A percentile compares a stretch with the other conserved stretches of the same genome.
Evolutionary conservation across 495 filamentous ascomycete genomes (phyloP).

Genomic region (Penicillium taxi): DNA sequence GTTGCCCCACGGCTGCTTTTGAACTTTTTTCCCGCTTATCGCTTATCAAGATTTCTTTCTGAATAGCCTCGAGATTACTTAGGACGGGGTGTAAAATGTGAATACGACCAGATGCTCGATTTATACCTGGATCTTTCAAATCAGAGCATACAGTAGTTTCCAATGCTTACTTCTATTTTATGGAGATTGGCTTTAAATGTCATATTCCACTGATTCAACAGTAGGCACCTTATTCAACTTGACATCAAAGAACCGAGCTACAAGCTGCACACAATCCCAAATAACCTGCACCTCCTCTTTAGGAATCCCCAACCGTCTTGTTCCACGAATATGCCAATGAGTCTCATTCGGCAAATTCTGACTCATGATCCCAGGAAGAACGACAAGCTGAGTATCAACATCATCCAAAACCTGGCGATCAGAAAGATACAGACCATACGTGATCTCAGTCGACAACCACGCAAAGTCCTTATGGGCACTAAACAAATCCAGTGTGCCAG

Average conservation of each 20-base stretch:
- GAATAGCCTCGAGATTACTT: too few relatives aligned
- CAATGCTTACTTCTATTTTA: too few relatives aligned
- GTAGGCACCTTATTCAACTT: conserved; percentile 38
- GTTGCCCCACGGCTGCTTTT: conserved; percentile 19
- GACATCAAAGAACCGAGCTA: conserved; percentile 30
- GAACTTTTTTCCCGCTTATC: conserved; percentile 27
- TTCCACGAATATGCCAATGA: conserved; percentile 51
- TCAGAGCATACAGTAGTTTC: too few relatives aligned
- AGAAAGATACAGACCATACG: conserved; percentile 51
- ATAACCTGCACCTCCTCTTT: conserved; percentile 43
- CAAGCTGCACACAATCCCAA: conserved; percentile 32
- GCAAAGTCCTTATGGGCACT: conserved; percentile 44
- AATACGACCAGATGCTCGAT: too few relatives aligned
- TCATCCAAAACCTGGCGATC: conserved; percentile 46
- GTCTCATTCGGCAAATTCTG: conserved; percentile 48
- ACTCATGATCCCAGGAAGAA: conserved; percentile 50
- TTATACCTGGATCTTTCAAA: too few relatives aligned
- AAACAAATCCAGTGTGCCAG: conserved; percentile 34
- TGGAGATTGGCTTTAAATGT: conserved; percentile 18
- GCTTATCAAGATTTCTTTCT: too few relatives aligned
- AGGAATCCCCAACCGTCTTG: conserved; percentile 43
- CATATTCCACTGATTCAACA: conserved; percentile 40
- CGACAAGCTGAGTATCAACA: conserved; percentile 48
- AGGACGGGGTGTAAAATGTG: too few relatives aligned
- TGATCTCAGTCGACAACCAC: conserved; percentile 37